Conservation (phyloP, 495 filamentous ascomycete species). For the Neurospora sp. region DNA sequence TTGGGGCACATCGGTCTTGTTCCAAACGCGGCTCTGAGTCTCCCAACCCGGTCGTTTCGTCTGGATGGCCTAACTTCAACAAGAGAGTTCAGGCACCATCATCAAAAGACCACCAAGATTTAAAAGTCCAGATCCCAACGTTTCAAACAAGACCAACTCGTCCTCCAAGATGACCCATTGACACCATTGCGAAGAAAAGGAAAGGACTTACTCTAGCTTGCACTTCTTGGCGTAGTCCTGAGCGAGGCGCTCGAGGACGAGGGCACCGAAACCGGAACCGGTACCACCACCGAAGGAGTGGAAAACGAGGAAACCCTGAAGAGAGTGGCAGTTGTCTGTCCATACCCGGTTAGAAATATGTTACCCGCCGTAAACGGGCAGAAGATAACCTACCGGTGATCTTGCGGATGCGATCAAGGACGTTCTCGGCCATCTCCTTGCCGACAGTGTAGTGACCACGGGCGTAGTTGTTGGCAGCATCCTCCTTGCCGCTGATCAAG, state of each 20-base stretch:
- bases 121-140: neutral
- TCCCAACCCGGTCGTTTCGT: neutral
- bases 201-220: slow-evolving; percentile 55
- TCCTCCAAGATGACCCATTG: neutral
- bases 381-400: slow-evolving; percentile 50
- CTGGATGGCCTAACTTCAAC: neutral
- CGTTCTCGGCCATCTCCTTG: slow-evolving; percentile 79
- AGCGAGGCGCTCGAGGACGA: slow-evolving; percentile 77
- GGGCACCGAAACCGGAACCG: slow-evolving; percentile 80
- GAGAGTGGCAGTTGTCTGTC: slow-evolving; percentile 78
- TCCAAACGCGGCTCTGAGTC: neutral
- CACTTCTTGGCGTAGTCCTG: slow-evolving; percentile 90
- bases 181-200: neutral
- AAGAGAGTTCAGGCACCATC: neutral
- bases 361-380: neutral
- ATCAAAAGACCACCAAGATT: neutral
- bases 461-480: slow-evolving; percentile 93
- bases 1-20: neutral
- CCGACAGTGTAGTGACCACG: slow-evolving; percentile 90
- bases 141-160: neutral
- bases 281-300: slow-evolving; percentile 92
- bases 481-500: slow-evolving; percentile 84
- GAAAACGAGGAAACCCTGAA: slow-evolving; percentile 89
- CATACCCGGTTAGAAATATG: slow-evolving; percentile 11
- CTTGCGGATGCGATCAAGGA: slow-evolving; percentile 76